These are phyloP conservation scores for Nitzschia sp. DNA, from an alignment of 108 stramenopile genomes.

Conservation along the genomic window DNA sequence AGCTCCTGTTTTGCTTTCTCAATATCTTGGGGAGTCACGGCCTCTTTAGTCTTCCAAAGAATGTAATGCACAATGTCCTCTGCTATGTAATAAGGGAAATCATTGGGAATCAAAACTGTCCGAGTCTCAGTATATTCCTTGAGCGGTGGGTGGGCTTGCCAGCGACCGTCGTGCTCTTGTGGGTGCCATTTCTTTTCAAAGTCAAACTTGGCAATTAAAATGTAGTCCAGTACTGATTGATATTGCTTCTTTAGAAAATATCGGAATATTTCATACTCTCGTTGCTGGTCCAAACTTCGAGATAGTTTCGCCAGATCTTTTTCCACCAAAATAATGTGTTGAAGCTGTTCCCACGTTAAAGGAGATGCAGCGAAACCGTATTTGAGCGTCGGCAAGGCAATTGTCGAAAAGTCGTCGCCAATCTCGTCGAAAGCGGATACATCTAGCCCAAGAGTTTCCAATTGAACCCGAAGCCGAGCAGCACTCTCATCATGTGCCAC, in stretches of 20 bases:
- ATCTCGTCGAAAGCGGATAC: no score
- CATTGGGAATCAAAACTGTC: conserved; percentile 52
- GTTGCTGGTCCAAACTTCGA: conserved; percentile 50
- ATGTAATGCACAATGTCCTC: conserved; percentile 68
- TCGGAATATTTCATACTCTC: conserved; percentile 43
- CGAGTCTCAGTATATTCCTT: neutral
- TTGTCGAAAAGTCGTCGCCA: neutral
- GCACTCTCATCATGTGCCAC: no score
- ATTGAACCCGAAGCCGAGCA: no score
- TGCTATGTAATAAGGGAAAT: conserved; percentile 72
- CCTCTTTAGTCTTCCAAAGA: conserved; percentile 74
- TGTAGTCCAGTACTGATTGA: conserved; percentile 61
- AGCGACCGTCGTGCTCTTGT: conserved; percentile 5
- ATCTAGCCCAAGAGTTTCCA: no score
- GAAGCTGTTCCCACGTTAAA: conserved; percentile 37
- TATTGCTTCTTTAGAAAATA: conserved; percentile 47
- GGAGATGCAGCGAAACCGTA: conserved; percentile 40
- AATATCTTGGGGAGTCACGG: conserved; percentile 33
- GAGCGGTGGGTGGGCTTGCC: neutral
- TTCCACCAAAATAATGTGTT: conserved; percentile 37
- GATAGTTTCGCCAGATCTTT: conserved; percentile 51
- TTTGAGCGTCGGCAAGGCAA: conserved; percentile 27
- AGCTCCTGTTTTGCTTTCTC: conserved; percentile 28
- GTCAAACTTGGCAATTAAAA: conserved; percentile 71
- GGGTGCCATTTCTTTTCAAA: conserved; percentile 13